phyloP scores from a whole-genome alignment of 2,329 filamentous ascomycete species.

The Botryotinia convoluta region DNA sequence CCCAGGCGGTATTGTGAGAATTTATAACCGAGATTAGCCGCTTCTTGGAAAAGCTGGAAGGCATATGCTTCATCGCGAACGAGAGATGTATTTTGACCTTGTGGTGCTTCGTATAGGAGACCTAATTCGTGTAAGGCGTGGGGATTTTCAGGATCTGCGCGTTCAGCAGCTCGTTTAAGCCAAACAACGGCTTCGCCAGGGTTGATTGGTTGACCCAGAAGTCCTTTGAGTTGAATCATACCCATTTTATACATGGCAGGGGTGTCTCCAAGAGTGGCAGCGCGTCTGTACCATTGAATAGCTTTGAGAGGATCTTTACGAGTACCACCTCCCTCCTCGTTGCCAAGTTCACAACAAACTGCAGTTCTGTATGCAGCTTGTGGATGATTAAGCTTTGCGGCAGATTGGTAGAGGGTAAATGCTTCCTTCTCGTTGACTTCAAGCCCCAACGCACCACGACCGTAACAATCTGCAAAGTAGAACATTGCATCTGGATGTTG shows the following conservation, averaged over 20 bases:
- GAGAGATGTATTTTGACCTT: conserved; percentile 62
- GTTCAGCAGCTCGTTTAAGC: conserved; percentile 89
- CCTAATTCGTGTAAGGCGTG: conserved; percentile 91
- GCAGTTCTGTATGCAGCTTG: conserved; percentile 90
- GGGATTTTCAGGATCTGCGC: conserved; percentile 84
- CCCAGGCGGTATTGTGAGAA: conserved; percentile 90
- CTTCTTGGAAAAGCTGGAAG: conserved; percentile 76
- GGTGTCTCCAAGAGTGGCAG: conserved; percentile 83
- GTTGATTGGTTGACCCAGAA: conserved; percentile 83
- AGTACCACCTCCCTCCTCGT: conserved; percentile 91
- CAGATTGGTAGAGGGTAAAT: conserved; percentile 88
- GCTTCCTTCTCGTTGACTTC: conserved; percentile 87
- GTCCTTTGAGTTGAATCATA: conserved; percentile 89
- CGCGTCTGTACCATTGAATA: conserved; percentile 96
- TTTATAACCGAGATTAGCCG: conserved; percentile 87
- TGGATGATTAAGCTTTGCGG: conserved; percentile 83
- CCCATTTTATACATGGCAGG: conserved; percentile 98
- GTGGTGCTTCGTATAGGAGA: conserved; percentile 55
- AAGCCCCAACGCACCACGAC: conserved; percentile 74
- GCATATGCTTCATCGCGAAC: conserved; percentile 81
- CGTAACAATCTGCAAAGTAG: conserved; percentile 84
- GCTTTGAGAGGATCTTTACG: conserved; percentile 88
- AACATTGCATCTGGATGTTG: conserved; percentile 89
- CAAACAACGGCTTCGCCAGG: conserved; percentile 83
- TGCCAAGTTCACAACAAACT: conserved; percentile 94